Conservation (phyloP, 768 basidiomycete genomes). For the Chalciporus pseudorubinellus region DNA sequence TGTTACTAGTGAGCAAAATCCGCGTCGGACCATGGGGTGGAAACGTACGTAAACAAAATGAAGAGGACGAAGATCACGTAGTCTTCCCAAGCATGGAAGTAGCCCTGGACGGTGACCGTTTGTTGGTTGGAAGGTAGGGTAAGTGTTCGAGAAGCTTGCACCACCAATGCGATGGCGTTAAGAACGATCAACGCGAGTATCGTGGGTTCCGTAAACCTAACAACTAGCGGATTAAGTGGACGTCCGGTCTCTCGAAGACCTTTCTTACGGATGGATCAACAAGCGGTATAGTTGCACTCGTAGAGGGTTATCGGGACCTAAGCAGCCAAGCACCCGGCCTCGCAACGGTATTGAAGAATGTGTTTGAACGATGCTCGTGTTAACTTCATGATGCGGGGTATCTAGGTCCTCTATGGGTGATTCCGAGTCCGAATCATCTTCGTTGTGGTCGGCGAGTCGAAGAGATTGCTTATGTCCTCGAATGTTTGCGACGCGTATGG, state of each 20-base stretch:
- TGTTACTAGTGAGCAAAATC: constrained; percentile 28
- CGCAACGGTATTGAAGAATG: constrained; percentile 52
- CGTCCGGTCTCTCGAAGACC: not conserved
- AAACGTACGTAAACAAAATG: constrained; percentile 71
- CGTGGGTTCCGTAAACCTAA: constrained; percentile 81
- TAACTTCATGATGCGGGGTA: constrained; percentile 30
- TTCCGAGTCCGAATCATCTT: constrained; percentile 28
- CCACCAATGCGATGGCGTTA: constrained; percentile 77
- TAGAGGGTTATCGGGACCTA: constrained; percentile 66
- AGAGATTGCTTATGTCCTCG: constrained; percentile 60
- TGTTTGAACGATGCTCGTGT: constrained; percentile 32
- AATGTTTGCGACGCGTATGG: constrained; percentile 80
- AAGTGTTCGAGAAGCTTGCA: constrained; percentile 71
- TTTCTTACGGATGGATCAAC: constrained; percentile 67
- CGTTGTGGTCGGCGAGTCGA: constrained; percentile 49
- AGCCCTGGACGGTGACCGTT: constrained; percentile 59
- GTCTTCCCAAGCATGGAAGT: constrained; percentile 90
- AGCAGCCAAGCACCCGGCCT: constrained; percentile 74
- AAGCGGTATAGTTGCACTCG: constrained; percentile 65
- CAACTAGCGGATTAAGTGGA: constrained; percentile 2
- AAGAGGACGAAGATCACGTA: constrained; percentile 82
- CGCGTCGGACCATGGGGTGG: constrained; percentile 24
- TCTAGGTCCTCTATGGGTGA: constrained; percentile 36
- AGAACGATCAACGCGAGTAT: constrained; percentile 82
- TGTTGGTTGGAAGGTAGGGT: constrained; percentile 46